Percentiles rank a stretch among this genome's conserved stretches.
These are phyloP conservation scores for Aphanoascus verrucosus DNA, from an alignment of 2,329 filamentous ascomycete species.

Conservation along the genomic window DNA sequence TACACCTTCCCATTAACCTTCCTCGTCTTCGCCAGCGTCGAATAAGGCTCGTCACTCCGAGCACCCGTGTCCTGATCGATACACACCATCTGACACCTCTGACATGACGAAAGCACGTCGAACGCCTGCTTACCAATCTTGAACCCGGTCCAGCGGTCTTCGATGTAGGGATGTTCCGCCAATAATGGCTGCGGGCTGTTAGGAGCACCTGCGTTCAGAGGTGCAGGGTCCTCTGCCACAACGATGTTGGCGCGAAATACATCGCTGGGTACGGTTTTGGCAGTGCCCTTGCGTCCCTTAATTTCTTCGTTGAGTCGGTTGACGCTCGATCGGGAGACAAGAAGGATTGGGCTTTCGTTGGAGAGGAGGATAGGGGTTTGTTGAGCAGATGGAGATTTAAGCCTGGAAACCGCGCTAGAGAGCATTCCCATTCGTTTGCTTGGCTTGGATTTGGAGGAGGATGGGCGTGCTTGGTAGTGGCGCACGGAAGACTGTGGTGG, in stretches of 20 bases:
- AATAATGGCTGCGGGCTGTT: slow-evolving; percentile 1
- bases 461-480: slow-evolving; percentile 48
- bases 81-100: slow-evolving; percentile 92
- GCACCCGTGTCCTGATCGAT: slow-evolving; percentile 73
- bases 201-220: slow-evolving; percentile 11
- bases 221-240: slow-evolving; percentile 45
- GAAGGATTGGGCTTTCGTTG: slow-evolving; percentile 88
- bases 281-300: slow-evolving; percentile 22
- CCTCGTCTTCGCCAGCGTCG: slow-evolving; percentile 77
- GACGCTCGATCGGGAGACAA: slow-evolving; percentile 70
- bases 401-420: slow-evolving; percentile 35
- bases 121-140: slow-evolving; percentile 47
- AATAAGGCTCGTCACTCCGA: slow-evolving; percentile 73
- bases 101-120: slow-evolving; percentile 67
- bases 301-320: slow-evolving; percentile 67
- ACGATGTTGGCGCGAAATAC: slow-evolving; percentile 87
- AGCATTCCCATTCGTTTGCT: background rate
- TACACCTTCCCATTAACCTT: slow-evolving; percentile 73
- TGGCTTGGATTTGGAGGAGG: background rate
- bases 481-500: slow-evolving; percentile 58
- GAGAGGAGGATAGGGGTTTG: slow-evolving; percentile 59
- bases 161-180: slow-evolving; percentile 46
- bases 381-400: slow-evolving; percentile 34
- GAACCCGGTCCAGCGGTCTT: slow-evolving; percentile 66
- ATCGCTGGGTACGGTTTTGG: slow-evolving; percentile 54